Conservation (phyloP, 2,329 filamentous ascomycete species). For the Didymella exigua region DNA sequence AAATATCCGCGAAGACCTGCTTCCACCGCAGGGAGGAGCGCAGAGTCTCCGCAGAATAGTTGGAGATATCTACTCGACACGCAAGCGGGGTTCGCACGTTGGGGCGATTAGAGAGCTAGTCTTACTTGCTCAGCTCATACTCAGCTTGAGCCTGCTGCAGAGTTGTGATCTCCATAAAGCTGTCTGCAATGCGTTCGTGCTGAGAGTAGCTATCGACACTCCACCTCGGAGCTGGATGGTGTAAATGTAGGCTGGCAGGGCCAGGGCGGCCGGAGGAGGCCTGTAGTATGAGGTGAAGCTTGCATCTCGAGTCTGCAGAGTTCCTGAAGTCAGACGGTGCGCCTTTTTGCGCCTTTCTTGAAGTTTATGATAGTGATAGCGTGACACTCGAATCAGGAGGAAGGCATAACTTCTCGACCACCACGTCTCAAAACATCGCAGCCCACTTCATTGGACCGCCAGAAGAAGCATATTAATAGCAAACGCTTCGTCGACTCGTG, state of each 20-base stretch:
- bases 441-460: no score
- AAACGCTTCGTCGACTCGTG: no score
- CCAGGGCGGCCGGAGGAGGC: background rate
- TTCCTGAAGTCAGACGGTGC: no score
- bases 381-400: no score
- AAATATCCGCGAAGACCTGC: background rate
- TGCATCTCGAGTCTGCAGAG: no score
- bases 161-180: background rate
- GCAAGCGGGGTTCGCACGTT: background rate
- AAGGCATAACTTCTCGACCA: no score
- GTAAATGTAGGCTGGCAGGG: background rate
- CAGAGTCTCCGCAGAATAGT: background rate
- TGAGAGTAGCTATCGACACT: background rate
- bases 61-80: background rate
- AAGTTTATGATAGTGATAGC: no score
- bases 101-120: background rate
- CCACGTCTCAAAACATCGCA: no score
- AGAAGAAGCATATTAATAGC: no score
- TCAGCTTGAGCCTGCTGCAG: background rate
- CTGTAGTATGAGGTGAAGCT: no score
- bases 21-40: background rate
- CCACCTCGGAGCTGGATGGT: background rate
- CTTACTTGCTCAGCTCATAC: constrained; percentile 11
- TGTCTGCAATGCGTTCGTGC: background rate
- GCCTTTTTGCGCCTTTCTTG: no score